Evolutionary conservation across 805 yeast genomes (phyloP).

Genomic region (Komagataella kurtzmanii): DNA sequence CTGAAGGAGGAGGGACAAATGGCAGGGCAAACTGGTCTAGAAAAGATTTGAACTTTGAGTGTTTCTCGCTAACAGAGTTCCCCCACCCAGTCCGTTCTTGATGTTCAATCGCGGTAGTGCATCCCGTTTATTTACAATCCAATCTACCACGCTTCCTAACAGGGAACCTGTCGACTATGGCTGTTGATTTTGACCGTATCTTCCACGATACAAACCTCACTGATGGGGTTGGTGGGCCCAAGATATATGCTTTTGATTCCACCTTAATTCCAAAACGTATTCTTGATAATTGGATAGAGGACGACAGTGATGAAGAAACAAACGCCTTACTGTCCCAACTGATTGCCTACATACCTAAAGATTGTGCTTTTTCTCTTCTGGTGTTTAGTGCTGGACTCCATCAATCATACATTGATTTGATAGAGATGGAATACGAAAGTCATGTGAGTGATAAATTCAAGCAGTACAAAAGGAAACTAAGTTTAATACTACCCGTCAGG

Average conservation of each 20-base stretch:
- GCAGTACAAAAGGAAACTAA: not conserved
- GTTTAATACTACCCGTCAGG: slow-evolving; percentile 14
- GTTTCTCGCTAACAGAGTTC: not conserved
- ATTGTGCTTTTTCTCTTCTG: slow-evolving; percentile 45
- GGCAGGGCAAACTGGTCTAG: not conserved
- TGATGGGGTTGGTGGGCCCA: slow-evolving; percentile 25
- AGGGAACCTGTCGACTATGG: not conserved
- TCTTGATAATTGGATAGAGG: slow-evolving; percentile 16
- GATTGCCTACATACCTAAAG: slow-evolving; percentile 42
- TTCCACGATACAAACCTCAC: not conserved
- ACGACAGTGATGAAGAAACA: slow-evolving; percentile 21
- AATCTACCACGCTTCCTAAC: not conserved
- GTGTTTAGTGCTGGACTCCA: slow-evolving; percentile 78
- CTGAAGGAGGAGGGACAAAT: not conserved
- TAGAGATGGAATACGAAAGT: slow-evolving; percentile 13
- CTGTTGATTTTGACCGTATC: not conserved
- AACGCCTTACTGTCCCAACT: slow-evolving; percentile 45
- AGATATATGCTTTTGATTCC: slow-evolving; percentile 67
- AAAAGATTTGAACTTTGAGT: not conserved
- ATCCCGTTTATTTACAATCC: too few relatives aligned
- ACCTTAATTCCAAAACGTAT: slow-evolving; percentile 60
- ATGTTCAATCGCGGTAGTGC: too few relatives aligned
- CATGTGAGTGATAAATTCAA: slow-evolving; percentile 3
- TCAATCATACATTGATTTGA: slow-evolving; percentile 8
- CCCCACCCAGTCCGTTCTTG: too few relatives aligned